Conservation (phyloP, 2,329 filamentous ascomycete species). For the Aureobasidium uvarum region DNA sequence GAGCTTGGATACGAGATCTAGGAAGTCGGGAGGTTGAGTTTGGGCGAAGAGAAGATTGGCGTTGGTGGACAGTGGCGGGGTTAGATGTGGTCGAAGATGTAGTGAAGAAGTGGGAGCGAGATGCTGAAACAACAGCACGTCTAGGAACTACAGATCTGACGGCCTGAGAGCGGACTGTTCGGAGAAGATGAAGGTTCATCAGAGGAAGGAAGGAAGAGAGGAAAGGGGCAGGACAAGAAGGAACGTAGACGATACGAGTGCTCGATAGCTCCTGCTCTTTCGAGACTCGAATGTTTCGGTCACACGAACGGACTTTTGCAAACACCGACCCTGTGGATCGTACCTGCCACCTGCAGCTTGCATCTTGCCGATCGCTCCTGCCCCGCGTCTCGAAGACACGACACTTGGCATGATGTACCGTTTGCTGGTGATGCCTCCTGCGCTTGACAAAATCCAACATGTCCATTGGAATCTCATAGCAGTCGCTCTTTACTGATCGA, state of each 20-base stretch:
- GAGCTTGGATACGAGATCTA: slow-evolving; percentile 31
- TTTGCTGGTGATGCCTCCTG: background rate
- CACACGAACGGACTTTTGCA: slow-evolving; percentile 19
- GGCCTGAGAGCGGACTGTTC: slow-evolving; percentile 23
- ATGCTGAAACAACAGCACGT: slow-evolving; percentile 21
- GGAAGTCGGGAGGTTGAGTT: slow-evolving; percentile 4
- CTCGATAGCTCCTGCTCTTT: slow-evolving; percentile 5
- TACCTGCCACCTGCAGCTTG: slow-evolving; percentile 11
- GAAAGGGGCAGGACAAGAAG: slow-evolving; percentile 8
- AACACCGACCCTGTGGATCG: slow-evolving; percentile 16
- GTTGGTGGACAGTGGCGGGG: slow-evolving; percentile 11
- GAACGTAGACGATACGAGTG: slow-evolving; percentile 8
- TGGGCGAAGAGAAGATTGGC: slow-evolving; percentile 17
- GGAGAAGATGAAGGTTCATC: slow-evolving; percentile 23
- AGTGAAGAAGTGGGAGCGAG: slow-evolving; percentile 17
- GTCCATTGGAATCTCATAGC: background rate
- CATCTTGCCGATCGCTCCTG: background rate
- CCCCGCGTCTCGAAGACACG: slow-evolving; percentile 9
- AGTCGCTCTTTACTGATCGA: background rate
- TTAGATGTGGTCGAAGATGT: background rate
- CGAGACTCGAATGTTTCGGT: slow-evolving; percentile 13
- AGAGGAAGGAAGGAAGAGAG: slow-evolving; percentile 6
- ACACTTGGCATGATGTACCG: slow-evolving; percentile 12
- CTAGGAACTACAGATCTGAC: slow-evolving; percentile 22
- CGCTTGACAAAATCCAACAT: background rate